Evolutionary conservation across 1,139 yeast genomes (phyloP), one percentile per base, ranked within the genome.

Genomic region (Suhomyces chickasaworum): DNA sequence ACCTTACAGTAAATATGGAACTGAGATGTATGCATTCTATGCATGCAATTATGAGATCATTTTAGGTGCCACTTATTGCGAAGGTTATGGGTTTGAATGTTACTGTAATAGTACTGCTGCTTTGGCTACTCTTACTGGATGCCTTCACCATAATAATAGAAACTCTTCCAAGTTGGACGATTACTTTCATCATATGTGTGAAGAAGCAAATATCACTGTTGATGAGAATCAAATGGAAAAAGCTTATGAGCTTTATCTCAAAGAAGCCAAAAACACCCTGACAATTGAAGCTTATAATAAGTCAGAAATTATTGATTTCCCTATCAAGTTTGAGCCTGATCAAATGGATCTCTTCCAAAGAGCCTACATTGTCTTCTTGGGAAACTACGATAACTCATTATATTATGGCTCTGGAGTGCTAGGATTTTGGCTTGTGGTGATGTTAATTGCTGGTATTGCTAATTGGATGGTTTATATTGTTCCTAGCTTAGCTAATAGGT

Each of bases 381-480:
- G 71, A 4, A 70, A 69, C 48, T 71, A 66, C 49, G 61, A 65
- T 44, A 49, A 34, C 42, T 70, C 83, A 3, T 64, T 75, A 44
- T 77, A 64, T 50, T 71, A 75, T 53, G 85, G 86, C 9, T 61
- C 72, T 18, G 83, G 74, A 2, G 45, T 72, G 22, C 53, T 80
- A 25, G 80, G 77, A 0, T 80, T 70, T 54, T 80, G 84, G 83
- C 71, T 66, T 1, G 44, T 73, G 3, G 64, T 81, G 7, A 55
- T 80, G 49, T 21, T 80, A 1, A 27, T 73, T 25, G 74, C 77
- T 3, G 67, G 69, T 2, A 36, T 75, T 15, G 57, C 65, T 41
- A 77, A 81, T 55, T 74, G 81, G 79, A 23, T 45, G 15, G 63
- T 57, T 41, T 22, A 57, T 3, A 48, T 70, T 25, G 59, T 60